Evolutionary conservation across 139 green algal genomes (phyloP), one percentile per base, ranked within the genome.

Genomic region (Monoraphidium neglectum): DNA sequence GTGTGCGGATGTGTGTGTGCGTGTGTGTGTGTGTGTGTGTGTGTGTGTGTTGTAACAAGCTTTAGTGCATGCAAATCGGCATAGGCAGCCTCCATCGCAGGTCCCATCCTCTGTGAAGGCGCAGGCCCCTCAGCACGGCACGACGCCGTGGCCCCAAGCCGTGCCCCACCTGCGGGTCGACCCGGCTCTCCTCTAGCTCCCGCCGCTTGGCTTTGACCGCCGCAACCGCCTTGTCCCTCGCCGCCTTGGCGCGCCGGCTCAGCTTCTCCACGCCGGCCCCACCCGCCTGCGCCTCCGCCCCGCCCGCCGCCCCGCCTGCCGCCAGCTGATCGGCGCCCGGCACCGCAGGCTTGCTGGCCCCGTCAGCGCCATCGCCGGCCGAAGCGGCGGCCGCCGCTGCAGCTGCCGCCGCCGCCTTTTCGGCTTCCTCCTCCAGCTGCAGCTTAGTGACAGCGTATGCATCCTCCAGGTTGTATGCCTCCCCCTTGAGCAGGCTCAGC

Each of bases 381-480:
- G 62, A 62, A 0, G 24, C 46, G 16, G 36, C 63, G 24, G 33
- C 72, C 3, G 46, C 3, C 21, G 64, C 46, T 6, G 74, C 35
- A 3, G 64, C 70, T 0, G 61, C n/a, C n/a, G 53, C 40, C 3
- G 54, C n/a, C 4, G 64, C 59, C 32, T 75, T 30, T 32, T 63
- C 56, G 12, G 24, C 56, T 18, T 63, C 56, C 56, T 63, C n/a
- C n/a, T 63, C 62, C 46, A 76, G 75, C 61, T 89, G 78, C 67
- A 81, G 49, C 60, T 35, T 83, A 77, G 57, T 65, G 0, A 28
- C 38, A 23, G 73, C 73, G 59, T 65, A 88, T 35, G 72, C 46
- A 70, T 95, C 86, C 68, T 95, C 90, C 15, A 84, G 57, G 63
- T 76, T 87, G 64, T 21, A 51, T 35, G 28, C 49, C 28, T 77